A percentile compares a stretch with the other conserved stretches of the same genome.
These are phyloP conservation scores for Cicer judaicum DNA, from an alignment of 306 rosid genomes.

Conservation along the genomic window DNA sequence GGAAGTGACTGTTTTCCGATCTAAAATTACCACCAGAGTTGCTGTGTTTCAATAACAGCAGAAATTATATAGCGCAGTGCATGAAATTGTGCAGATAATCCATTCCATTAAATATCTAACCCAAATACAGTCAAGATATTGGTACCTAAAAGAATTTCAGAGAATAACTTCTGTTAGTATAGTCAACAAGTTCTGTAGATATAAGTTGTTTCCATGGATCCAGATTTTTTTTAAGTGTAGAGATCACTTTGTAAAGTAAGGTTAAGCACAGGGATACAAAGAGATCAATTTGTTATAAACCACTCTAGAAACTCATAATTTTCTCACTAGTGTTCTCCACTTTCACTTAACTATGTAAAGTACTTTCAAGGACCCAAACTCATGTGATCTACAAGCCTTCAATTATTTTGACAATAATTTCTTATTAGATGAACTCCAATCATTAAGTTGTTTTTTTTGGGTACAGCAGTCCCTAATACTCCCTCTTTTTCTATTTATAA, in stretches of 20 bases:
- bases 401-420: not conserved
- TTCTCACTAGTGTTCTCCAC: conserved; percentile 9
- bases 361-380: not conserved
- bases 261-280: conserved; percentile 3
- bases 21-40: conserved; percentile 10
- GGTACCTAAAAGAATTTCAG: conserved; percentile 2
- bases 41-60: conserved; percentile 22
- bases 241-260: conserved; percentile 7
- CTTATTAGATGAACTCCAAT: not conserved
- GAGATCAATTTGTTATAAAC: conserved; percentile 7
- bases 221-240: conserved; percentile 1
- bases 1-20: conserved; percentile 5
- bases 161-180: not conserved
- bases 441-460: not conserved
- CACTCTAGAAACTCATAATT: not conserved
- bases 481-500: too few species aligned
- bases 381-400: conserved; percentile 1
- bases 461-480: not conserved
- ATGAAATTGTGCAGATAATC: not conserved
- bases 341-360: conserved; percentile 1
- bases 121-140: not conserved
- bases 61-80: not conserved
- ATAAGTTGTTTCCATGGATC: not conserved
- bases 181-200: conserved; percentile 11
- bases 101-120: conserved; percentile 22